Percentiles rank a stretch among this genome's conserved stretches.
These are phyloP conservation scores for Asterella californica DNA, from an alignment of 225 moss, liverwort and hornwort species.

Conservation along the genomic window DNA sequence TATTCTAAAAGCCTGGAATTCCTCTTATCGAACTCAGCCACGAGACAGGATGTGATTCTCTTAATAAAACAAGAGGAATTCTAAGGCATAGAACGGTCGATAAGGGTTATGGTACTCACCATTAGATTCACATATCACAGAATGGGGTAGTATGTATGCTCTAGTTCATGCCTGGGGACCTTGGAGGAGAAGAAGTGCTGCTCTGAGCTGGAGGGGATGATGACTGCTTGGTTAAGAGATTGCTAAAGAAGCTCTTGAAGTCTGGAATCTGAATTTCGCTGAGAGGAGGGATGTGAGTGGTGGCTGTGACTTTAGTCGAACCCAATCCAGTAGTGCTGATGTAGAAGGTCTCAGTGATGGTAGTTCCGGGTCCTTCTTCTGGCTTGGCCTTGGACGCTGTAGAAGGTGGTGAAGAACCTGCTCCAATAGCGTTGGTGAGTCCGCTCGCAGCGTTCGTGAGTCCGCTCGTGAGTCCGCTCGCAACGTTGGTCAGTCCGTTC, in stretches of 20 bases:
- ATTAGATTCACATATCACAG: no score
- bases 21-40: no score
- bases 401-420: neutral
- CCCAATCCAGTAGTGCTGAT: neutral
- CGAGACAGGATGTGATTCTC: no score
- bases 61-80: no score
- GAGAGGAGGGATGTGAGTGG: neutral
- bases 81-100: no score
- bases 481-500: neutral
- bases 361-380: neutral
- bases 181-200: no score
- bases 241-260: neutral
- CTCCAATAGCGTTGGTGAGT: neutral
- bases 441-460: neutral
- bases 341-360: neutral
- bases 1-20: no score
- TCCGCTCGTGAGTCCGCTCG: neutral
- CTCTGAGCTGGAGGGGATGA: no score
- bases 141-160: no score
- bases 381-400: neutral
- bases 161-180: no score
- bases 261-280: neutral
- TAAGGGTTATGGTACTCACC: no score
- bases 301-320: neutral
- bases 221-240: no score